Evolutionary conservation across 2,329 filamentous ascomycete genomes (phyloP), one percentile per base, ranked within the genome.

Genomic region (Apiospora arundinis): DNA sequence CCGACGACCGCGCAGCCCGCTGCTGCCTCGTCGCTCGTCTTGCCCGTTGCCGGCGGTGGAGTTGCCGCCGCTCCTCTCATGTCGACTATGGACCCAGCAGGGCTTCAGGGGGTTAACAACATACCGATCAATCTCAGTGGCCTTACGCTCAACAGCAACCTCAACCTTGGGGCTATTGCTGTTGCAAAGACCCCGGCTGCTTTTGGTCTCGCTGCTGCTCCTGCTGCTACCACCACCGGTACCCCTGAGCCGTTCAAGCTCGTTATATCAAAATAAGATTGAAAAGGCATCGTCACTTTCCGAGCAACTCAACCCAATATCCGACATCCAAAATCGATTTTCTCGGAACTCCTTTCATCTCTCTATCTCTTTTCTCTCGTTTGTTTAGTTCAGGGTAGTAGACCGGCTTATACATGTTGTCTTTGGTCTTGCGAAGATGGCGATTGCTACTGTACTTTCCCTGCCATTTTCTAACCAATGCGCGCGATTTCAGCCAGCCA

Each of bases 41-140:
- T 72, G 28, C 72, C 72, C 56, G 40, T 70, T 28, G 63, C 23
- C 44, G 73, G 73, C 60, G 72, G 71, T 60, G 71, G 69, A n/a
- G 52, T 72, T 25, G 71, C 69, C 5, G 49, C 69, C 28, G 72
- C 72, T 23, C 72, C 76, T 23, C 70, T 73, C 28, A 66, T 75
- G 8, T 75, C 76, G 40, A 72, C 75, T 12, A 76, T 75, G 28
- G 74, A 76, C 6, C 77, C 78, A 37, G 67, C 71, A 12, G 28
- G 66, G 4, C 37, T 70, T 12, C 69, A 68, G 23, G 78, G 77
- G 46, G 77, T 72, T 1, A 78, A 77, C 68, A 72, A 76, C 68
- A 77, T 76, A 5, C 70, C 77, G 18, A 76, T 80, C 65, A 68
- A 78, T 40, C 72, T 80, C 25, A 74, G 67, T 70, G 76, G 76